Base-by-base conservation (phyloP, 768 basidiomycete genomes). In the Boletus edulis region DNA sequence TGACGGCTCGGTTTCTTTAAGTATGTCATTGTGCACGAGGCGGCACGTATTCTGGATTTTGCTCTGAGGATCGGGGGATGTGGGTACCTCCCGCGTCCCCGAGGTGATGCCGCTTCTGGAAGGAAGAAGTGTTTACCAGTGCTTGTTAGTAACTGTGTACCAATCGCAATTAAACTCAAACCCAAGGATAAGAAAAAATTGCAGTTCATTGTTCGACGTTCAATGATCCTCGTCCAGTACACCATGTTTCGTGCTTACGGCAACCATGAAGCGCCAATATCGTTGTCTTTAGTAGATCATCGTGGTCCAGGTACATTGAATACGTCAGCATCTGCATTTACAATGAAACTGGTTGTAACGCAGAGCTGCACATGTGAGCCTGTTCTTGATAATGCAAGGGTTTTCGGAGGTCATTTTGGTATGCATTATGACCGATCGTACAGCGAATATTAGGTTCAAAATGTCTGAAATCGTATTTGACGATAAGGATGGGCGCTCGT, bases 61-160 rank as follows among this genome's bases (percentile, higher is more conserved):
- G 14, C 55, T 24, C 35, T 63, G 41, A 29, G 44, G 48, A 58
- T 53, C 62, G 64, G 55, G 64, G 50, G 37, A 51, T 37, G 57
- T 62, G 62, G 70, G 50, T 55, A 46, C 45, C 17, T 57, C 54
- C 62, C 67, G 59, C 58, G 63, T 69, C 47, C 41, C 64, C 64
- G 63, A 64, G 60, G 57, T 67, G 76, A 44, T 69, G 70, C 50
- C 59, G 32, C 59, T 59, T 72, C 57, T 66, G 64, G 54, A 66
- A 59, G 53, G 59, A 55, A 56, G 51, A 32, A 38, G 44, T 38
- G 46, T 43, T 49, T 57, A 59, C 58, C 55, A 55, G 56, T 55
- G 55, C 51, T 48, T 52, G 51, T 45, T 18, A 1, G 32, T 54
- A 45, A 51, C 51, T 44, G 41, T 58, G 54, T 49, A 52, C 45